Evolutionary conservation across 2,329 filamentous ascomycete genomes (phyloP).

Genomic region (Tolypocladium ovalisporum): DNA sequence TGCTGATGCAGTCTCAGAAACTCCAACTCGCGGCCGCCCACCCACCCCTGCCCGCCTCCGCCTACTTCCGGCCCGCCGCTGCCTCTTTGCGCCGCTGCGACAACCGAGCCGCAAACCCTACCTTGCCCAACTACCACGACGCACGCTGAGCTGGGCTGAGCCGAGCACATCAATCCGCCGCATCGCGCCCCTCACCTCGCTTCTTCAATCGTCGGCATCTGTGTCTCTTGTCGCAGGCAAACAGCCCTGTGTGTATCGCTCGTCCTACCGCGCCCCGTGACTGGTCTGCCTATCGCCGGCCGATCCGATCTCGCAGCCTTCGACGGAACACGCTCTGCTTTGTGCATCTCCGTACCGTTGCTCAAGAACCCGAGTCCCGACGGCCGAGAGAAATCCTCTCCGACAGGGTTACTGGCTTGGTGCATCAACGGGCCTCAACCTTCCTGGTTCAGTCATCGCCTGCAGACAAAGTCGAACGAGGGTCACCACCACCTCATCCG

Average conservation of each 20-base stretch:
- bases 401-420: not conserved
- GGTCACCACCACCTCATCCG: not conserved
- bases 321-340: not conserved
- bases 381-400: not conserved
- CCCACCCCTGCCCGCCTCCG: not conserved
- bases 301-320: not conserved
- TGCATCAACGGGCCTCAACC: not conserved
- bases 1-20: not conserved
- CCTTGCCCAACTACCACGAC: not conserved
- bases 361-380: not conserved
- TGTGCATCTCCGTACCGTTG: not conserved
- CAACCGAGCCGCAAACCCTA: not conserved
- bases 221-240: not conserved
- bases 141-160: not conserved
- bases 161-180: not conserved
- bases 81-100: not conserved
- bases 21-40: not conserved
- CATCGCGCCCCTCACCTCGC: not conserved
- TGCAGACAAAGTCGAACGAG: slow-evolving; percentile 1
- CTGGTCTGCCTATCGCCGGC: not conserved
- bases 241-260: not conserved
- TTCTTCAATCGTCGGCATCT: not conserved
- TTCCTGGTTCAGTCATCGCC: not conserved
- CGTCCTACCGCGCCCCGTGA: not conserved
- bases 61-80: not conserved